Evolutionary conservation across 1,139 yeast species (phyloP).

Genomic region (Trichomonascaceae sp.): DNA sequence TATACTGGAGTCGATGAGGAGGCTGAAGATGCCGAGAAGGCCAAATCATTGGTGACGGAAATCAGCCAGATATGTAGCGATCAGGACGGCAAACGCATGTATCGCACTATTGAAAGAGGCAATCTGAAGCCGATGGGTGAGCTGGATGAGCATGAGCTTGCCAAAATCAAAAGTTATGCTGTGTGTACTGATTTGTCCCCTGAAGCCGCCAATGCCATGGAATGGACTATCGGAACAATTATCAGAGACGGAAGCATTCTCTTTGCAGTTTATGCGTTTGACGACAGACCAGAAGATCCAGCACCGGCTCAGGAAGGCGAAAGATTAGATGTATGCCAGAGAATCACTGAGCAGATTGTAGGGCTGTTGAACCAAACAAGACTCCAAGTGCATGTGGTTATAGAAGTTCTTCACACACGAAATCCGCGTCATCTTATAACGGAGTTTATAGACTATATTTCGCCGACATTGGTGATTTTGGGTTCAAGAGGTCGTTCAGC

Average conservation of each 20-base stretch:
- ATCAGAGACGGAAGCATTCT: constrained; percentile 79
- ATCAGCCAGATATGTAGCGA: constrained; percentile 61
- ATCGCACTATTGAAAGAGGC: constrained; percentile 69
- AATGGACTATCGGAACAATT: constrained; percentile 86
- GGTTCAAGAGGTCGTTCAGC: constrained; percentile 77
- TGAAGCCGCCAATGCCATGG: constrained; percentile 79
- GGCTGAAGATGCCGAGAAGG: constrained; percentile 58
- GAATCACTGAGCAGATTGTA: constrained; percentile 54
- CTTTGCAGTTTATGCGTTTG: constrained; percentile 72
- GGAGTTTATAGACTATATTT: constrained; percentile 74
- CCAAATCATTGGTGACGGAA: constrained; percentile 52
- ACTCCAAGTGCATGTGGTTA: constrained; percentile 66
- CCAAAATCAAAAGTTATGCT: constrained; percentile 61
- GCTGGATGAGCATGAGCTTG: constrained; percentile 9
- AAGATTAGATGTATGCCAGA: constrained; percentile 53
- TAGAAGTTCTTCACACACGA: constrained; percentile 77
- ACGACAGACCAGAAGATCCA: constrained; percentile 43
- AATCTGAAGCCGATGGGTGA: constrained; percentile 50
- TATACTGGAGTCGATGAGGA: constrained; percentile 71
- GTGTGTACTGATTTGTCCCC: constrained; percentile 79
- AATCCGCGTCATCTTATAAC: constrained; percentile 80
- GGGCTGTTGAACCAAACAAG: constrained; percentile 63
- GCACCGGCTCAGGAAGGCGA: constrained; percentile 34
- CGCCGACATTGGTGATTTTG: constrained; percentile 77
- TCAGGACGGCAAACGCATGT: constrained; percentile 44